Evolutionary conservation across 768 basidiomycete genomes (phyloP), one percentile per base, ranked within the genome.

Genomic region (Hericium alpestre): DNA sequence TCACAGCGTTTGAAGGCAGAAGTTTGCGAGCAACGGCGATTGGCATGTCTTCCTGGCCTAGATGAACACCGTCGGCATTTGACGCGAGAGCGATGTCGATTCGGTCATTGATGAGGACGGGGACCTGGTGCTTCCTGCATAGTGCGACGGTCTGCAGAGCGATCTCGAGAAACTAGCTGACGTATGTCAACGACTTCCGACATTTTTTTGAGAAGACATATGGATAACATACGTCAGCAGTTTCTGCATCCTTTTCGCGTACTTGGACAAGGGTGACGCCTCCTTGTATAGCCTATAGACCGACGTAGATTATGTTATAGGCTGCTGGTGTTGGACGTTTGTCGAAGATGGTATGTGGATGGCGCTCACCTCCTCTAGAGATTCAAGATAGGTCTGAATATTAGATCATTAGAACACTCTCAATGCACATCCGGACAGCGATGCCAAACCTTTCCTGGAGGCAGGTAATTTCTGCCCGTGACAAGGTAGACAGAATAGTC

Each of bases 231-330:
- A 87, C 91, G 71, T 93, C 88, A 22, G 78, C 78, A 0, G 92
- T 94, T 59, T 93, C 91, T 0, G 78, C 70, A 11, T 80, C 70
- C 69, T 97, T 97, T 70, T 97, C 94, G 39, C 93, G 79, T 16
- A 95, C 76, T 70, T 96, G 94, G 4, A 96, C 90, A 50, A 94
- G 65, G 1, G 91, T 93, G 1, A 95, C 92, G 2, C 93, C 93
- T 10, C 93, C 93, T 65, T 81, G 73, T 15, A 95, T 73, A 2
- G 92, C 77, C 90, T 93, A 56, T 22, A 51, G 18, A 22, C 16
- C 9, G 11, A 51, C 13, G 18, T 18, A 18, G 15, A 15, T 37
- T 51, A 51, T 25, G 23, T 51, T 51, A 37, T 1, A 23, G 43
- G 43, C 43, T 46, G 43, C 43, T 20, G 41, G 54, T 53, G 18